A percentile compares a stretch with the other conserved stretches of the same genome.
These are phyloP conservation scores for Calophaca sinica DNA, from an alignment of 306 rosid species.

Conservation along the genomic window DNA sequence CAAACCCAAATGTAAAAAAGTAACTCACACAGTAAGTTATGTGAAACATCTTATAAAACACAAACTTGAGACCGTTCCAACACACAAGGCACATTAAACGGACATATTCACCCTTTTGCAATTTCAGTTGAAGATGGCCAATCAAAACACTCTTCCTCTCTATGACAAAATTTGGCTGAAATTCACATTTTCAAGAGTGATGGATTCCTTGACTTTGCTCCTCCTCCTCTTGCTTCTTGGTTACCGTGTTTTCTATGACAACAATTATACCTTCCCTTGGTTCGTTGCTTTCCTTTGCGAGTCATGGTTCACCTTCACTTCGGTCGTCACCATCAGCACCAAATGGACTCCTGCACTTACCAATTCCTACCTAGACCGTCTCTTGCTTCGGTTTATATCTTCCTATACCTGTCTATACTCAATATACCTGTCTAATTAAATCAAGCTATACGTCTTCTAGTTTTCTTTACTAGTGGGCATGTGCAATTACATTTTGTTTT, in stretches of 20 bases:
- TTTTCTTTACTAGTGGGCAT: too few relatives aligned
- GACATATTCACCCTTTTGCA: not conserved
- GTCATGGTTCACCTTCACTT: slow-evolving; percentile 62
- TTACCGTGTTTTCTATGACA: slow-evolving; percentile 48
- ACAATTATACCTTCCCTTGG: slow-evolving; percentile 48
- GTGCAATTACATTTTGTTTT: not conserved
- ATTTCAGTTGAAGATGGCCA: slow-evolving; percentile 21
- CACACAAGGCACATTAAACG: too few relatives aligned
- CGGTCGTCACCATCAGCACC: slow-evolving; percentile 44
- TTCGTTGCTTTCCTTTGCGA: slow-evolving; percentile 69
- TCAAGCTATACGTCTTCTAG: not conserved
- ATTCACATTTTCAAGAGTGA: slow-evolving; percentile 24
- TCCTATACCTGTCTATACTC: not conserved
- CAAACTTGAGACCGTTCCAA: too few relatives aligned
- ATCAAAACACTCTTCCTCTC: slow-evolving; percentile 29
- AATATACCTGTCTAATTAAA: not conserved
- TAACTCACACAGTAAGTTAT: too few relatives aligned
- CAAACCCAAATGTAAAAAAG: too few relatives aligned
- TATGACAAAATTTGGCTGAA: slow-evolving; percentile 47
- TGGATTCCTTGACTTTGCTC: slow-evolving; percentile 46
- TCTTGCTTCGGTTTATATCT: slow-evolving; percentile 42
- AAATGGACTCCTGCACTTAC: slow-evolving; percentile 57
- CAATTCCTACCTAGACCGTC: slow-evolving; percentile 55
- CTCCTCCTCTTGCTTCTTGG: slow-evolving; percentile 54
- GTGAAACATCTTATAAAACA: too few relatives aligned